phyloP scores from a whole-genome alignment of 805 yeast genomes.

The Suhomyces sp. region DNA sequence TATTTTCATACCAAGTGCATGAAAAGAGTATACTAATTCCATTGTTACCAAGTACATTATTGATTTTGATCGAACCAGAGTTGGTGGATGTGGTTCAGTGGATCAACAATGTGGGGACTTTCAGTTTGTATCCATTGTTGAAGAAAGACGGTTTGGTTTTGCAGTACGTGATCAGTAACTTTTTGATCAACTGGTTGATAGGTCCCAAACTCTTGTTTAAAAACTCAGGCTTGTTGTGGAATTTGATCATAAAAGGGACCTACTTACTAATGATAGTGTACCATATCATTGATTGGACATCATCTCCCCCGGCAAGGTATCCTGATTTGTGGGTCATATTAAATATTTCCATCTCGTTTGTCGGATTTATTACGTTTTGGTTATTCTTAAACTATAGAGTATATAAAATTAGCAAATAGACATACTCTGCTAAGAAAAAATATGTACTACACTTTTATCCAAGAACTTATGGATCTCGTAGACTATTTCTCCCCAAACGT shows the following conservation, averaged over 20 bases:
- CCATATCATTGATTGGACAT: slow-evolving; percentile 52
- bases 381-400: slow-evolving; percentile 69
- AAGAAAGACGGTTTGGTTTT: slow-evolving; percentile 68
- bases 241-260: slow-evolving; percentile 22
- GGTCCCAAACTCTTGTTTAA: slow-evolving; percentile 32
- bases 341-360: slow-evolving; percentile 72
- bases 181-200: slow-evolving; percentile 75
- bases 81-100: slow-evolving; percentile 76
- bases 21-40: slow-evolving; percentile 91
- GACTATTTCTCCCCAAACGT: no score
- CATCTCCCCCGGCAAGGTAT: slow-evolving; percentile 53
- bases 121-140: slow-evolving; percentile 85
- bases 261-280: slow-evolving; percentile 46
- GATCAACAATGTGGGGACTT: slow-evolving; percentile 81
- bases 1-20: slow-evolving; percentile 94
- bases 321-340: slow-evolving; percentile 87
- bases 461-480: no score
- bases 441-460: no score
- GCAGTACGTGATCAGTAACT: slow-evolving; percentile 64
- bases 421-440: background rate
- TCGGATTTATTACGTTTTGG: slow-evolving; percentile 72
- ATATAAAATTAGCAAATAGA: slow-evolving; percentile 11
- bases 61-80: slow-evolving; percentile 54
- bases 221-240: slow-evolving; percentile 22
- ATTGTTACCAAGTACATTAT: slow-evolving; percentile 73